A percentile compares a stretch with the other conserved stretches of the same genome.
Conservation (phyloP, 1,284 basidiomycete genomes). For the Marasmius fiardii region DNA sequence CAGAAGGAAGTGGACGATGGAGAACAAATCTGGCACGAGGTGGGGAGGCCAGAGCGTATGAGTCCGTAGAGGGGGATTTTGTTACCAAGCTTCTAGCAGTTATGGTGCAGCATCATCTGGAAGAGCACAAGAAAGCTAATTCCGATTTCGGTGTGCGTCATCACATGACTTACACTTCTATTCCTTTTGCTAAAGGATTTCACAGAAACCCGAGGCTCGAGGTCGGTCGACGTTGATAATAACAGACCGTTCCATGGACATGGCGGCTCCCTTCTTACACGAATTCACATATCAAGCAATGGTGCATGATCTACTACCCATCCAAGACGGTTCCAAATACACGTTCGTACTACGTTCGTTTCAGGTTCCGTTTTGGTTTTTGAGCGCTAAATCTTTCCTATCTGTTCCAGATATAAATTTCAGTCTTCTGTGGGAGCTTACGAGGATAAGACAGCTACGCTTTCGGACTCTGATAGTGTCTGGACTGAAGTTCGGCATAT, state of each 20-base stretch:
- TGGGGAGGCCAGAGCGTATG: constrained; percentile 58
- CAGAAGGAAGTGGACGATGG: constrained; percentile 64
- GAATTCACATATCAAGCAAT: constrained; percentile 99
- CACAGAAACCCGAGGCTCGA: constrained; percentile 69
- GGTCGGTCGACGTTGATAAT: constrained; percentile 86
- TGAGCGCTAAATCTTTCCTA: not conserved
- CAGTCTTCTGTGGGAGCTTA: constrained; percentile 77
- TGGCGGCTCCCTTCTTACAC: constrained; percentile 86
- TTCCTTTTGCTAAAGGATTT: constrained; percentile 3
- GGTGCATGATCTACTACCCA: constrained; percentile 91
- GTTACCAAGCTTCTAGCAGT: constrained; percentile 78
- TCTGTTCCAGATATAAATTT: constrained; percentile 72
- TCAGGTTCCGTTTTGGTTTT: not conserved
- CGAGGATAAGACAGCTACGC: constrained; percentile 83
- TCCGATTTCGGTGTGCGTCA: constrained; percentile 77
- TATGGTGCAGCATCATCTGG: constrained; percentile 78
- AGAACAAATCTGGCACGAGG: constrained; percentile 72
- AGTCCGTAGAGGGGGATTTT: constrained; percentile 67
- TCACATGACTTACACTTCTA: not conserved
- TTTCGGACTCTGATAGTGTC: constrained; percentile 85
- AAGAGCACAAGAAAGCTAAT: constrained; percentile 83
- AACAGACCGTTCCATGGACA: constrained; percentile 95
- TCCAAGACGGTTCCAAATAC: constrained; percentile 85
- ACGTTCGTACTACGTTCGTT: constrained; percentile 53
- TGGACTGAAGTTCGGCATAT: constrained; percentile 94